Percentiles rank a stretch among this genome's conserved stretches.
Evolutionary conservation across 148 eudicot species (phyloP).

Genomic region (Persicaria tinctoria): DNA sequence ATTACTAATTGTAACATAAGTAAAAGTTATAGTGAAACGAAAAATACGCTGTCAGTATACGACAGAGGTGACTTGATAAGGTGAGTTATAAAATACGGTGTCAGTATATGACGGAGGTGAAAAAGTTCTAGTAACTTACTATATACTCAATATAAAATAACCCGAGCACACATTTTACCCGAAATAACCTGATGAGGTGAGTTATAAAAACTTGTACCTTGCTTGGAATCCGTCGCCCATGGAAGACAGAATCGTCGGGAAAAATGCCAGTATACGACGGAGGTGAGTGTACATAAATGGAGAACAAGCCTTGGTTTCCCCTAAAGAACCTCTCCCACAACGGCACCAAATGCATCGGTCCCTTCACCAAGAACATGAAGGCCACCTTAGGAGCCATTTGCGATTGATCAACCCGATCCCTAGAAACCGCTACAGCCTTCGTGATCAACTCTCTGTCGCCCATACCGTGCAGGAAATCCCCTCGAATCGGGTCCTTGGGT

Average conservation of each 20-base stretch:
- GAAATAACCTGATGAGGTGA: no score
- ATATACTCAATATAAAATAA: no score
- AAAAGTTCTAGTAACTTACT: no score
- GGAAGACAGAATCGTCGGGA: conserved; percentile 36
- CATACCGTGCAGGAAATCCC: conserved; percentile 15
- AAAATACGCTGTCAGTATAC: no score
- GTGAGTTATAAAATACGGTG: no score
- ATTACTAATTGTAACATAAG: no score
- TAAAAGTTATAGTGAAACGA: no score
- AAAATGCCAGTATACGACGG: conserved; percentile 32
- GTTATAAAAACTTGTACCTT: conserved; percentile 24
- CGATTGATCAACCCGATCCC: conserved; percentile 4
- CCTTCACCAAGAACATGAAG: conserved; percentile 52
- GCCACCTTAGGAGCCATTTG: conserved; percentile 38
- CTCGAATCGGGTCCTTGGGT: not conserved
- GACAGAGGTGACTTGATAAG: no score
- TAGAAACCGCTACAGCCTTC: conserved; percentile 33
- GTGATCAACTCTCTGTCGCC: conserved; percentile 40
- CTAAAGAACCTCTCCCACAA: conserved; percentile 55
- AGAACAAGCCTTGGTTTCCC: conserved; percentile 43
- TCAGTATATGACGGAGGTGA: no score
- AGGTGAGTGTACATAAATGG: conserved; percentile 49
- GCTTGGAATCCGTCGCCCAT: conserved; percentile 52
- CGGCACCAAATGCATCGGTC: conserved; percentile 42
- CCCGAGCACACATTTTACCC: not conserved